These are phyloP conservation scores for Saccharomycopsis sp. DNA, from an alignment of 805 yeast genomes.

Conservation along the genomic window DNA sequence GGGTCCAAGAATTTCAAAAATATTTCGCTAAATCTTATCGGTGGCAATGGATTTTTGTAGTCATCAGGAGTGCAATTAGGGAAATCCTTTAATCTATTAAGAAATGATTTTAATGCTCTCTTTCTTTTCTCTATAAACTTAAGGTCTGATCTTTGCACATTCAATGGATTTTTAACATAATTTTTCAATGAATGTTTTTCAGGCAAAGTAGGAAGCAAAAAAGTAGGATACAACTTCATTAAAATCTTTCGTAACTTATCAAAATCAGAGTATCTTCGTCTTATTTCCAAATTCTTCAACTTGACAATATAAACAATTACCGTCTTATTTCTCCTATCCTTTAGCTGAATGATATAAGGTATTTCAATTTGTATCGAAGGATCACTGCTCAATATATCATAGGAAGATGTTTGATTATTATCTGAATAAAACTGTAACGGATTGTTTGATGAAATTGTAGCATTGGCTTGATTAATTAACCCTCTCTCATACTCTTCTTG, in stretches of 20 bases:
- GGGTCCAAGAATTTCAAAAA: conserved; percentile 21
- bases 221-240: conserved; percentile 68
- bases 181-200: conserved; percentile 63
- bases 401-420: conserved; percentile 11
- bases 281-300: conserved; percentile 44
- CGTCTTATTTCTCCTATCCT: conserved; percentile 54
- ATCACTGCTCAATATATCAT: conserved; percentile 8
- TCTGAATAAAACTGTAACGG: conserved; percentile 20
- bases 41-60: conserved; percentile 3
- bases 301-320: conserved; percentile 76
- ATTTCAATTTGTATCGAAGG: conserved; percentile 22
- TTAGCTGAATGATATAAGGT: conserved; percentile 56
- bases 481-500: conserved; percentile 19
- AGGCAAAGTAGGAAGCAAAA: conserved; percentile 91
- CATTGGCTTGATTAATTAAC: conserved; percentile 15
- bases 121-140: conserved; percentile 60
- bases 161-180: conserved; percentile 37
- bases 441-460: conserved; percentile 8
- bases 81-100: conserved; percentile 46
- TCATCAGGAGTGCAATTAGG: conserved; percentile 4
- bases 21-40: conserved; percentile 14
- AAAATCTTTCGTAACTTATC: conserved; percentile 70
- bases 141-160: conserved; percentile 34
- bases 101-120: conserved; percentile 65
- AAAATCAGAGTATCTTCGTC: conserved; percentile 87